phyloP scores from a whole-genome alignment of 176 grass and related monocot genomes.

The Melocanna baccifera region DNA sequence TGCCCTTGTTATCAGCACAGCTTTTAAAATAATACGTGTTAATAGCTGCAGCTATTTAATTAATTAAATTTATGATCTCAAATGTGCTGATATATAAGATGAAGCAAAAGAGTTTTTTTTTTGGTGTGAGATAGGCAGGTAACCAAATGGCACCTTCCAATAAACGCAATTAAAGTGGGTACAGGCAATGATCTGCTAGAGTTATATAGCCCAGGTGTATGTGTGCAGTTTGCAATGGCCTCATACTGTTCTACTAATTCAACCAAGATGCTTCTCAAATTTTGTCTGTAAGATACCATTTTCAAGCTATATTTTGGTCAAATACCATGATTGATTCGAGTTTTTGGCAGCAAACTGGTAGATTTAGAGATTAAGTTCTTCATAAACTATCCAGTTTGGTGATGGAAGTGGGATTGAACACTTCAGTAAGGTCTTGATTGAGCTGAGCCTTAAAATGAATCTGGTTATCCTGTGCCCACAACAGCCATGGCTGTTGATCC shows the following conservation, averaged over 20 bases:
- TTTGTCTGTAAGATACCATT: neutral
- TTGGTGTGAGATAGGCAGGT: neutral
- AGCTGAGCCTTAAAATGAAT: neutral
- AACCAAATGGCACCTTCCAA: neutral
- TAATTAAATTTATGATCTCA: slow-evolving; percentile 1
- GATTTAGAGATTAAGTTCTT: neutral
- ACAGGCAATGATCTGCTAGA: neutral
- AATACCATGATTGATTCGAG: neutral
- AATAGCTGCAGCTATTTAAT: slow-evolving; percentile 11
- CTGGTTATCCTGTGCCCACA: neutral
- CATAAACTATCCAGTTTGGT: neutral
- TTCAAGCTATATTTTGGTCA: slow-evolving; percentile 5
- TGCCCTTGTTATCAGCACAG: neutral
- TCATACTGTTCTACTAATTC: neutral
- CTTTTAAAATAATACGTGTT: neutral
- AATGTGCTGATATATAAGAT: slow-evolving; percentile 17
- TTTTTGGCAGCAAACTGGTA: neutral
- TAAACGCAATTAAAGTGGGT: neutral
- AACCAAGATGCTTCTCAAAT: neutral
- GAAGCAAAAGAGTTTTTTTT: neutral
- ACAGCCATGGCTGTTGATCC: neutral
- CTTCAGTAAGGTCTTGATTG: neutral
- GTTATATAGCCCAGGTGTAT: neutral
- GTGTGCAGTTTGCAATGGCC: neutral
- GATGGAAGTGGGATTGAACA: neutral